phyloP scores from a whole-genome alignment of 2,329 filamentous ascomycete genomes.

The Phialophora verrucosa region DNA sequence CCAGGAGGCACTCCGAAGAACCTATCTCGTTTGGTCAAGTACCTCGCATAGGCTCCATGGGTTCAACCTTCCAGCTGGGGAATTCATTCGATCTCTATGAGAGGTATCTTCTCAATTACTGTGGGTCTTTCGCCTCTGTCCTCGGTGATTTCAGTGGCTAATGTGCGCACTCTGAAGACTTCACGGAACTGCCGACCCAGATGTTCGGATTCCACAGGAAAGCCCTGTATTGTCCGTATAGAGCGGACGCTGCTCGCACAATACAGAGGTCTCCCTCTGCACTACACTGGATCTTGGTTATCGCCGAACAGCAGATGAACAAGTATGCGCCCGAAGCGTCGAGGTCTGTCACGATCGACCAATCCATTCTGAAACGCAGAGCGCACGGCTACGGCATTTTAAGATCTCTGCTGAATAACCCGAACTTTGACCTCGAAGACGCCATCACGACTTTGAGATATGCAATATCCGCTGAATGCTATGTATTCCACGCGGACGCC shows the following conservation, averaged over 20 bases:
- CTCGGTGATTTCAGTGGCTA: background rate
- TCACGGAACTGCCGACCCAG: conserved; percentile 16
- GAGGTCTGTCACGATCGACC: conserved; percentile 7
- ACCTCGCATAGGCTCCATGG: conserved; percentile 8
- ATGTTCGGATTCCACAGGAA: conserved; percentile 19
- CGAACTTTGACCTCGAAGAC: conserved; percentile 14
- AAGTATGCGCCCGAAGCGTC: conserved; percentile 4
- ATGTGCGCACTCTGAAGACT: conserved; percentile 6
- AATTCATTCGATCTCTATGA: conserved; percentile 15
- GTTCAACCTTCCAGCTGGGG: conserved; percentile 11
- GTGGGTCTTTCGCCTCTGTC: background rate
- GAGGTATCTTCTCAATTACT: conserved; percentile 20
- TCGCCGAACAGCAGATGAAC: conserved; percentile 17
- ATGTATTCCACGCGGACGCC: conserved; percentile 15
- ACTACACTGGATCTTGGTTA: conserved; percentile 21
- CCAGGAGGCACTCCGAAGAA: conserved; percentile 4
- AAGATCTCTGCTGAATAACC: conserved; percentile 11
- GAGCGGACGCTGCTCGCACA: conserved; percentile 16
- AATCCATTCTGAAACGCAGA: conserved; percentile 17
- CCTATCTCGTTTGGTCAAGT: background rate
- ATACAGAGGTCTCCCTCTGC: conserved; percentile 17
- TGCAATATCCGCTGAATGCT: conserved; percentile 20
- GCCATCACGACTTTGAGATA: conserved; percentile 14
- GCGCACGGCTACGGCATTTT: conserved; percentile 16
- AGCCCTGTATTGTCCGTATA: conserved; percentile 16